phyloP scores from a whole-genome alignment of 495 filamentous ascomycete species.

The Daldinia caldariorum region DNA sequence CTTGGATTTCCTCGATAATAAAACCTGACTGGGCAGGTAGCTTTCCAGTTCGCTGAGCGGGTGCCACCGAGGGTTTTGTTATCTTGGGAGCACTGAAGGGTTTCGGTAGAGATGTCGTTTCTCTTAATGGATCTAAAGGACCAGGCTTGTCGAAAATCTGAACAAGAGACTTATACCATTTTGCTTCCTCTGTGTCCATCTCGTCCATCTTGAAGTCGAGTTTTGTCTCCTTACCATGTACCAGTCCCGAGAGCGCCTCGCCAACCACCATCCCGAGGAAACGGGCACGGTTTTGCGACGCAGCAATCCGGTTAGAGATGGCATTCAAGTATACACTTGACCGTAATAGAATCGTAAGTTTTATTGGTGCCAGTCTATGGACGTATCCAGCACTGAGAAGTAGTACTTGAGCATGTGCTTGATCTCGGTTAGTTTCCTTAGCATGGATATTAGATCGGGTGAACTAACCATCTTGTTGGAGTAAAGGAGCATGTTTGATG shows the following conservation, averaged over 20 bases:
- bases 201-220: conserved; percentile 90
- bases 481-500: conserved; percentile 81
- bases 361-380: conserved; percentile 66
- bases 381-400: conserved; percentile 82
- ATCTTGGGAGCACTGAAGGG: conserved; percentile 27
- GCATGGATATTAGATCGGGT: background rate
- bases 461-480: conserved; percentile 83
- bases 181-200: conserved; percentile 73
- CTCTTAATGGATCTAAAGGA: conserved; percentile 54
- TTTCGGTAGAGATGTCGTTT: conserved; percentile 20
- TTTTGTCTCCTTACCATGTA: conserved; percentile 75
- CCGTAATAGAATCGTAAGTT: conserved; percentile 70
- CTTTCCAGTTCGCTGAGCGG: conserved; percentile 40
- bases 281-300: conserved; percentile 76
- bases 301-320: conserved; percentile 86
- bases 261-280: conserved; percentile 92
- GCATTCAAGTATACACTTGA: conserved; percentile 77
- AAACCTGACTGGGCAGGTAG: conserved; percentile 48
- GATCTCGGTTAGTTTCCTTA: conserved; percentile 46
- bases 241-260: conserved; percentile 79
- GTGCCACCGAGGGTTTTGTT: conserved; percentile 37
- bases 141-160: conserved; percentile 72
- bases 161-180: conserved; percentile 78
- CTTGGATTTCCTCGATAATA: conserved; percentile 75
- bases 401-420: conserved; percentile 80